Evolutionary conservation across 2,329 filamentous ascomycete genomes (phyloP).

Genomic region (Verticillium longisporum): DNA sequence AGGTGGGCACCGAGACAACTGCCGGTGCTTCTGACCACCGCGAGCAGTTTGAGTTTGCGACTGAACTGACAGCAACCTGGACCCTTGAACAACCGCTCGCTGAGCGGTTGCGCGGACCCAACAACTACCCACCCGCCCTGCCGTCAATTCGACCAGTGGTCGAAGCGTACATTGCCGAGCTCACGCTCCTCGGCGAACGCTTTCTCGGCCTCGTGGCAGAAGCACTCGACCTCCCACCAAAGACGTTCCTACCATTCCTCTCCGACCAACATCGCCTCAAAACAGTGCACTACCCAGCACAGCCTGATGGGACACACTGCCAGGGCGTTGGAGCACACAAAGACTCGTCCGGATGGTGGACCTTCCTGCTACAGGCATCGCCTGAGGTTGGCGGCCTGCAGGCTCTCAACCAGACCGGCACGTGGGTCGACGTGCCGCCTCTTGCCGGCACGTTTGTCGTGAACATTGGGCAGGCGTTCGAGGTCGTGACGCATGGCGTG

Average conservation of each 20-base stretch:
- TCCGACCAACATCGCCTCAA: conserved; percentile 54
- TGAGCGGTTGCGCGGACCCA: conserved; percentile 39
- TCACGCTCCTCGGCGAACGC: conserved; percentile 41
- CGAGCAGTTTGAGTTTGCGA: conserved; percentile 56
- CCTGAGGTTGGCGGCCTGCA: conserved; percentile 41
- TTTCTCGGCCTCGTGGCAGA: conserved; percentile 52
- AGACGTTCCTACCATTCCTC: conserved; percentile 44
- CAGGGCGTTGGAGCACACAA: conserved; percentile 59
- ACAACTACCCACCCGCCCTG: conserved; percentile 12
- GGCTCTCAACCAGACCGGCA: conserved; percentile 37
- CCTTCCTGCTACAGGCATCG: conserved; percentile 55
- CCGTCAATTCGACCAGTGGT: conserved; percentile 28
- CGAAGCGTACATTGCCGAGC: conserved; percentile 41
- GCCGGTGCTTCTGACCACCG: conserved; percentile 42
- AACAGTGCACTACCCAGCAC: conserved; percentile 44
- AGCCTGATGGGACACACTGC: not conserved
- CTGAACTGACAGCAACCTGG: conserved; percentile 37
- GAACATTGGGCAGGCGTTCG: conserved; percentile 52
- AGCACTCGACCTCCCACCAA: conserved; percentile 40
- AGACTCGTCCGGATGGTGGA: conserved; percentile 58
- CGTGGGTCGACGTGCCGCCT: conserved; percentile 43
- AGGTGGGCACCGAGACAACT: conserved; percentile 47
- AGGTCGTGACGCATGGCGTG: conserved; percentile 46
- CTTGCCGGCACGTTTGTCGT: conserved; percentile 46
- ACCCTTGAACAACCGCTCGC: conserved; percentile 24